phyloP scores from a whole-genome alignment of 2,329 filamentous ascomycete genomes.

The Teratosphaeriaceae sp. region DNA sequence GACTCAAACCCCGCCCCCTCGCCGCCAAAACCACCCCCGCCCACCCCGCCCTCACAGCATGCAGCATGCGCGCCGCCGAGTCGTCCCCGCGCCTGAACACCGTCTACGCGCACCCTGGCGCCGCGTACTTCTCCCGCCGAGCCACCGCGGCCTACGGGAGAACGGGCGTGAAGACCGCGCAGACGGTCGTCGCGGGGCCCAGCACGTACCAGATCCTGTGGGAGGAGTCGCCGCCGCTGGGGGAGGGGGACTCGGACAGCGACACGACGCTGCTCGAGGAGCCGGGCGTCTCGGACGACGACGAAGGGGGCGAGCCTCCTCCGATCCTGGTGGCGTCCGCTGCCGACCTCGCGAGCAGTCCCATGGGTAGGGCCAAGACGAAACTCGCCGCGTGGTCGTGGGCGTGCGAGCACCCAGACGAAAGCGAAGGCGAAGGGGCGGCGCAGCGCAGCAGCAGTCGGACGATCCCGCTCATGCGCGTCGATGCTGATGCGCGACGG shows the following conservation, averaged over 20 bases:
- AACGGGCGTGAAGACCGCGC: conserved; percentile 14
- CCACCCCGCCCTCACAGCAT: conserved; percentile 13
- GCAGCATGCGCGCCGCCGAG: conserved; percentile 14
- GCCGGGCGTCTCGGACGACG: not conserved
- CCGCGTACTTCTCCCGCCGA: not conserved
- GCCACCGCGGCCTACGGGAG: not conserved
- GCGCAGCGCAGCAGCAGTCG: too few species aligned
- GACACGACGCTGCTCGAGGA: conserved; percentile 6
- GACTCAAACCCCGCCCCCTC: conserved; percentile 3
- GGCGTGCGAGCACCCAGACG: conserved; percentile 12
- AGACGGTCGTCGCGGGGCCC: conserved; percentile 18
- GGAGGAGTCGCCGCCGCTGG: conserved; percentile 15
- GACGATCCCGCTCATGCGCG: conserved; percentile 10
- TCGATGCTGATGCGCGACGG: conserved; percentile 5
- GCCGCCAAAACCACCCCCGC: conserved; percentile 10
- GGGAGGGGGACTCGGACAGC: conserved; percentile 11
- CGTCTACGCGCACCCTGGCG: conserved; percentile 12
- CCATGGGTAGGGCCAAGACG: conserved; percentile 18
- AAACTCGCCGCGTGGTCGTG: conserved; percentile 23
- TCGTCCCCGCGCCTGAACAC: conserved; percentile 14
- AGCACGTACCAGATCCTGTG: conserved; percentile 20
- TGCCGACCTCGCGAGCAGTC: conserved; percentile 1
- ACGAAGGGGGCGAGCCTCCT: not conserved
- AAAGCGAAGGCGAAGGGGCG: conserved; percentile 4
- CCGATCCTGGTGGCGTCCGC: not conserved